These are phyloP conservation scores for Kluyveromyces nonfermentans DNA, from an alignment of 805 yeast genomes.

Conservation along the genomic window DNA sequence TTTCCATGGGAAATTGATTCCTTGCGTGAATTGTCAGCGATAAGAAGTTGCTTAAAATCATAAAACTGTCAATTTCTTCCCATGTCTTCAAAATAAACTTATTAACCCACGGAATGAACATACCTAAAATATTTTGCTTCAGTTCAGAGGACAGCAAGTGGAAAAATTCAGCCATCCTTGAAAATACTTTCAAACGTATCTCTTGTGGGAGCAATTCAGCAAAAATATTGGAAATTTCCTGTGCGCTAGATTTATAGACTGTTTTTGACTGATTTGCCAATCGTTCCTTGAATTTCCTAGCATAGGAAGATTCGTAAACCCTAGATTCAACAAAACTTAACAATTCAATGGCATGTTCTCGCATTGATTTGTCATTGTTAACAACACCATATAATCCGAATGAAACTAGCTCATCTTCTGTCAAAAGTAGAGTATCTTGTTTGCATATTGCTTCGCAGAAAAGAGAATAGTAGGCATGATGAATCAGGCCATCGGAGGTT, in stretches of 20 bases:
- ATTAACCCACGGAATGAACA: conserved; percentile 89
- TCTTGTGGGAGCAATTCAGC: conserved; percentile 51
- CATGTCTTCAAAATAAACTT: conserved; percentile 53
- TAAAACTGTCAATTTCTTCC: conserved; percentile 39
- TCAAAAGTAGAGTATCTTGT: conserved; percentile 38
- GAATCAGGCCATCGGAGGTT: conserved; percentile 39
- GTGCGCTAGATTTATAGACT: conserved; percentile 78
- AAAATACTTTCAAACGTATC: conserved; percentile 57
- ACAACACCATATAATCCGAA: conserved; percentile 74
- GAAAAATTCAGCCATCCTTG: conserved; percentile 60
- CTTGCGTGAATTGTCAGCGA: conserved; percentile 78
- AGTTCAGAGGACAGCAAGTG: conserved; percentile 47
- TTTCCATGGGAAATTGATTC: conserved; percentile 68
- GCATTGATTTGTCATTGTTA: conserved; percentile 54
- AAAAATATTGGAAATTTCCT: conserved; percentile 65
- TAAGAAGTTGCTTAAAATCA: conserved; percentile 73
- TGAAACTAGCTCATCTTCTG: conserved; percentile 60
- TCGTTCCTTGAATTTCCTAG: conserved; percentile 56
- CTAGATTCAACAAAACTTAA: conserved; percentile 56
- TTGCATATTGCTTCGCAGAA: conserved; percentile 56
- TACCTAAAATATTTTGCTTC: conserved; percentile 69
- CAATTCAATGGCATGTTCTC: conserved; percentile 66
- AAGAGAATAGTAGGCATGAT: conserved; percentile 62
- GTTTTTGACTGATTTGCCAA: conserved; percentile 69
- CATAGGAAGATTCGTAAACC: conserved; percentile 43